Evolutionary conservation across 306 rosid genomes (phyloP).

Genomic region (Fagus sylvatica): DNA sequence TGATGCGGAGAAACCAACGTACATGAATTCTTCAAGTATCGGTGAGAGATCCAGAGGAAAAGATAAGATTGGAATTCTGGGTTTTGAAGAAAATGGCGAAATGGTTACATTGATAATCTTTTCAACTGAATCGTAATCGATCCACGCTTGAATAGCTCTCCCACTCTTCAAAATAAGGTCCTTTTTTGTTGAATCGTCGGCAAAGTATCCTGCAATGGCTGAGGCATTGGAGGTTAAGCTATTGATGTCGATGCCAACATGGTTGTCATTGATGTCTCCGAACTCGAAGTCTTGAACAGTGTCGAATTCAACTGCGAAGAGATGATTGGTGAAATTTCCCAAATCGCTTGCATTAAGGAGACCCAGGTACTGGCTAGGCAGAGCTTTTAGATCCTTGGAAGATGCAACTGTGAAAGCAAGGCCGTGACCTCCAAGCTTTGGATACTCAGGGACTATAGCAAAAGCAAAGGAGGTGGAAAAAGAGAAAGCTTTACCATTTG

Average conservation of each 20-base stretch:
- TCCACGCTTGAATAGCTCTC: constrained; percentile 62
- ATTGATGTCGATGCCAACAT: constrained; percentile 74
- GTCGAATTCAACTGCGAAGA: constrained; percentile 83
- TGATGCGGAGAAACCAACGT: constrained; percentile 84
- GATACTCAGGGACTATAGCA: constrained; percentile 70
- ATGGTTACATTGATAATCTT: constrained; percentile 46
- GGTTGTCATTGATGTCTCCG: constrained; percentile 77
- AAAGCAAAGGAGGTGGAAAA: constrained; percentile 72
- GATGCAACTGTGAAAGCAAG: constrained; percentile 63
- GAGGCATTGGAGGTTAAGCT: constrained; percentile 56
- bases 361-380: constrained; percentile 82
- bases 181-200: constrained; percentile 28
- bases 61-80: constrained; percentile 55
- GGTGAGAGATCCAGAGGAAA: constrained; percentile 55
- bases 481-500: constrained; percentile 55
- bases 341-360: constrained; percentile 54
- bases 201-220: constrained; percentile 44
- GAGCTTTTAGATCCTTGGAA: constrained; percentile 50
- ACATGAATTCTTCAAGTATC: constrained; percentile 56
- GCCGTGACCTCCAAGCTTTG: constrained; percentile 88
- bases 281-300: constrained; percentile 86
- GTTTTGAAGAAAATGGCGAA: constrained; percentile 60
- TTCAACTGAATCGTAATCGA: constrained; percentile 61
- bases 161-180: constrained; percentile 59
- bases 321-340: constrained; percentile 64